Evolutionary conservation across 1,284 basidiomycete species (phyloP).

Genomic region (Schizophyllum amplum): DNA sequence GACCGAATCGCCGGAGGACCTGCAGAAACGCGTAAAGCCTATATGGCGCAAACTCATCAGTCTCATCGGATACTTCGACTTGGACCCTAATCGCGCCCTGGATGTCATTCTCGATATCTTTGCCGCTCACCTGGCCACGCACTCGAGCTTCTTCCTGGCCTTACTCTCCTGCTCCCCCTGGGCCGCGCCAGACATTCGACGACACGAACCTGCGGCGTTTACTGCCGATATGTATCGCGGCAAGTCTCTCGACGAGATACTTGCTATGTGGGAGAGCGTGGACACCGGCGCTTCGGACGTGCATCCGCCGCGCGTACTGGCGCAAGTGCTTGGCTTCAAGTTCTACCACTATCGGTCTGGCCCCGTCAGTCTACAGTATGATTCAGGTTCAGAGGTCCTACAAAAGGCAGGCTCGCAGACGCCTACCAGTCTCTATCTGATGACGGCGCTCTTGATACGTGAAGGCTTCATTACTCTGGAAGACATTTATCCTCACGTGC

Average conservation of each 20-base stretch:
- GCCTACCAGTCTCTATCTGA: constrained; percentile 72
- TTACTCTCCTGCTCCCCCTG: constrained; percentile 83
- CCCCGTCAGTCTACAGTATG: constrained; percentile 16
- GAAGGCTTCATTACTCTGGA: constrained; percentile 81
- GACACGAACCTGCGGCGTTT: constrained; percentile 24
- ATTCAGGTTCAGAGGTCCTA: constrained; percentile 11
- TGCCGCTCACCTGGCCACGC: constrained; percentile 71
- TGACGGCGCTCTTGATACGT: constrained; percentile 83
- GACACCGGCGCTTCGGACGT: constrained; percentile 14
- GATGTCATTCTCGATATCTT: constrained; percentile 93
- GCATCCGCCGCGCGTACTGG: constrained; percentile 53
- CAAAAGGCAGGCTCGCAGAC: constrained; percentile 53
- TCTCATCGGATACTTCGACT: constrained; percentile 91
- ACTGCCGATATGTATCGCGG: constrained; percentile 32
- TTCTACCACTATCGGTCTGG: constrained; percentile 83
- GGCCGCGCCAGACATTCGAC: constrained; percentile 38
- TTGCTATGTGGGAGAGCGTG: constrained; percentile 41
- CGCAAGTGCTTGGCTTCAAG: constrained; percentile 95
- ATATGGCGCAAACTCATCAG: constrained; percentile 86
- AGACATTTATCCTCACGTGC: constrained; percentile 82
- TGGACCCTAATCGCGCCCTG: constrained; percentile 90
- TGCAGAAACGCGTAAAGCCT: constrained; percentile 58
- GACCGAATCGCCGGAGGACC: constrained; percentile 44
- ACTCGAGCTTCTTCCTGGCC: constrained; percentile 89
- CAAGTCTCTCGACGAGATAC: constrained; percentile 58